These are phyloP conservation scores for Sporothrix inflata DNA, from an alignment of 2,329 filamentous ascomycete genomes.

Conservation along the genomic window DNA sequence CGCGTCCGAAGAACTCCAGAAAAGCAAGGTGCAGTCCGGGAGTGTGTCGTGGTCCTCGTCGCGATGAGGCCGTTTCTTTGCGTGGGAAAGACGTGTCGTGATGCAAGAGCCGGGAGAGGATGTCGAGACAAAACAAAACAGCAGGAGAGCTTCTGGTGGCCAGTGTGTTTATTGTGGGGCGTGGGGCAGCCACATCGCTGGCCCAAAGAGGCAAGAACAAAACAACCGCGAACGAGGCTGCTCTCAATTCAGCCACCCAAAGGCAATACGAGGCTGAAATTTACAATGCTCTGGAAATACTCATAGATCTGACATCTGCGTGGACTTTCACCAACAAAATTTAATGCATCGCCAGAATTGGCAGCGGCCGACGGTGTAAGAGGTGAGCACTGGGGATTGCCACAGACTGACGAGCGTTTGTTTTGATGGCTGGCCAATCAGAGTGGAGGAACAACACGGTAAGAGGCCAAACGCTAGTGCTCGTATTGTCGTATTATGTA, in stretches of 20 bases:
- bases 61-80: slow-evolving; percentile 20
- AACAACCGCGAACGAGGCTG: slow-evolving; percentile 20
- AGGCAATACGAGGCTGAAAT: neutral
- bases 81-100: slow-evolving; percentile 28
- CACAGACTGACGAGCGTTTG: slow-evolving; percentile 1
- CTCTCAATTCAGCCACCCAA: neutral
- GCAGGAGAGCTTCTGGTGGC: slow-evolving; percentile 13
- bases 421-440: slow-evolving; percentile 30
- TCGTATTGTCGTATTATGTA: slow-evolving; percentile 12
- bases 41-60: neutral
- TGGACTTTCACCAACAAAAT: no score
- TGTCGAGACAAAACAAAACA: slow-evolving; percentile 29
- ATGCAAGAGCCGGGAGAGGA: neutral
- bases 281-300: no score
- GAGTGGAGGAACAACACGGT: slow-evolving; percentile 4
- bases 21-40: neutral
- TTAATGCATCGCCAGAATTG: neutral
- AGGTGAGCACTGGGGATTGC: neutral
- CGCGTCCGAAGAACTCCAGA: neutral
- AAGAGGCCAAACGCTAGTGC: neutral
- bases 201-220: slow-evolving; percentile 29
- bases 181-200: slow-evolving; percentile 10
- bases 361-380: neutral
- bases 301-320: neutral
- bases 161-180: slow-evolving; percentile 22